These are phyloP conservation scores for Saccharomycopsis phalli DNA, from an alignment of 1,139 yeast species.

Conservation along the genomic window DNA sequence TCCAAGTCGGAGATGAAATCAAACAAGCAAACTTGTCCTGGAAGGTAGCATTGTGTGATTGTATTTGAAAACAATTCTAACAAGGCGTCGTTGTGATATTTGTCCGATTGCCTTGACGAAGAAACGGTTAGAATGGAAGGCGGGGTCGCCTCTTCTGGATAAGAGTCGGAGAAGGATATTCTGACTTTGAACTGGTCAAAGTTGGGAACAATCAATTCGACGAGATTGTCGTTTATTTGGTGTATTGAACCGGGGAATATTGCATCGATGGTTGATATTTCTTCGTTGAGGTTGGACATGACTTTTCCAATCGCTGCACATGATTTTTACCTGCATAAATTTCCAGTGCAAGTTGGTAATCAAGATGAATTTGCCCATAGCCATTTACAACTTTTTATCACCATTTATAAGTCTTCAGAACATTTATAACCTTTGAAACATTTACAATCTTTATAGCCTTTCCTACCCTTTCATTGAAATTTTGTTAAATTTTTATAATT, in stretches of 20 bases:
- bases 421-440: no score
- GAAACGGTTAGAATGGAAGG: conserved; percentile 43
- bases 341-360: no score
- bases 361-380: no score
- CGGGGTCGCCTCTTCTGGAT: conserved; percentile 56
- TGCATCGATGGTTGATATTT: conserved; percentile 75
- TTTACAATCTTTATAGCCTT: no score
- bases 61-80: conserved; percentile 39
- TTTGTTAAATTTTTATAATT: no score
- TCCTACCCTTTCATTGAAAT: no score
- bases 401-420: no score
- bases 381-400: no score
- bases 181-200: conserved; percentile 50
- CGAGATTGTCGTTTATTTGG: conserved; percentile 34
- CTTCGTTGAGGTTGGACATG: conserved; percentile 52
- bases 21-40: conserved; percentile 69
- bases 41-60: conserved; percentile 39
- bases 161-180: conserved; percentile 57
- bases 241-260: conserved; percentile 59
- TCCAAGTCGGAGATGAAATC: conserved; percentile 66
- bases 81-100: conserved; percentile 36
- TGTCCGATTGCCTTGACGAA: conserved; percentile 28
- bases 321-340: no score
- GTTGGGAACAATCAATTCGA: conserved; percentile 54
- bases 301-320: no score